Conservation (phyloP, 768 basidiomycete species). For the Termitomyces bulborhizus region DNA sequence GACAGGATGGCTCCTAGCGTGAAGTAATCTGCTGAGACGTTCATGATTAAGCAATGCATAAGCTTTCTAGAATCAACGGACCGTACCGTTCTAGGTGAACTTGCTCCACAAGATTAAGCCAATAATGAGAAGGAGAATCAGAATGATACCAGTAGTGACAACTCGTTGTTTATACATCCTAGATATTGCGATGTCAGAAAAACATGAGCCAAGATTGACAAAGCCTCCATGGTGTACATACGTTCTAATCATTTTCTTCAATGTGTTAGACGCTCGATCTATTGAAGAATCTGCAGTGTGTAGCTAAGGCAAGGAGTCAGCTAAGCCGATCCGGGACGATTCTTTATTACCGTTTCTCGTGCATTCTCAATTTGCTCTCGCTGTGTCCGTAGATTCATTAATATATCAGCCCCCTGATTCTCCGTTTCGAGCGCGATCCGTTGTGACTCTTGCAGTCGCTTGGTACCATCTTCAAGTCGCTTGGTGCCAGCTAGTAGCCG, state of each 20-base stretch:
- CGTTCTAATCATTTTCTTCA: constrained; percentile 96
- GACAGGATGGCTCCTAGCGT: too few species aligned
- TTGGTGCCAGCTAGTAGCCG: constrained; percentile 75
- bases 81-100: constrained; percentile 1
- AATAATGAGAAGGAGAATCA: constrained; percentile 80
- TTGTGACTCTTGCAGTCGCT: constrained; percentile 84
- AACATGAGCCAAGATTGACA: constrained; percentile 19
- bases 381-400: constrained; percentile 78
- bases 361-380: constrained; percentile 94
- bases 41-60: neutral
- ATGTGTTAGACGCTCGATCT: constrained; percentile 84
- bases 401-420: constrained; percentile 88
- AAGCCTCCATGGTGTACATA: constrained; percentile 32
- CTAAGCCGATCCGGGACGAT: neutral
- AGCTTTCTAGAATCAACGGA: neutral
- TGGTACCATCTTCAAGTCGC: constrained; percentile 76
- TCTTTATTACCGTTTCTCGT: constrained; percentile 65
- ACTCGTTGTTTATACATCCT: constrained; percentile 98
- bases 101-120: constrained; percentile 79
- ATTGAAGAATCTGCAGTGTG: constrained; percentile 83
- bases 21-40: neutral
- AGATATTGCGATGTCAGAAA: constrained; percentile 39
- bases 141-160: constrained; percentile 81
- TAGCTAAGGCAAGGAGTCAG: constrained; percentile 42
- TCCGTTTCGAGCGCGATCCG: constrained; percentile 95